Percentiles rank a stretch among this genome's conserved stretches.
Conservation (phyloP, 1,139 yeast species). For the Lodderomyces oxycetoniae region DNA sequence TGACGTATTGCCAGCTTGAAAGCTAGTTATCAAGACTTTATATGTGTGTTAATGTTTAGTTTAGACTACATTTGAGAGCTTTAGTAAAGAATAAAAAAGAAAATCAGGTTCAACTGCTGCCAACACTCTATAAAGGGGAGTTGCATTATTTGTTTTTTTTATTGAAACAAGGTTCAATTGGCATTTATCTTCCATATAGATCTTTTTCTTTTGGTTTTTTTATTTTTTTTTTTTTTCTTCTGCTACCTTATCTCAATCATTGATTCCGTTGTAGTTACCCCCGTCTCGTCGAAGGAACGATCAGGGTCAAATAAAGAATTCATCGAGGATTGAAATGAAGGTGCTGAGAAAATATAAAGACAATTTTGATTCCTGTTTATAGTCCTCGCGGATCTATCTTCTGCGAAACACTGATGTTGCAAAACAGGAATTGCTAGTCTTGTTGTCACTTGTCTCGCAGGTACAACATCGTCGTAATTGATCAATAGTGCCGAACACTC, state of each 20-base stretch:
- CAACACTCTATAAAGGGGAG: too few relatives aligned
- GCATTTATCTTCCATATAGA: too few relatives aligned
- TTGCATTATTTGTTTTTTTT: too few relatives aligned
- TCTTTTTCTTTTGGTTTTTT: too few relatives aligned
- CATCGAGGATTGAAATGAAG: slow-evolving; percentile 2
- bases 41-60: too few relatives aligned
- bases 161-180: too few relatives aligned
- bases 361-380: not conserved
- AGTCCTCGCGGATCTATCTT: not conserved
- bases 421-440: slow-evolving; percentile 4
- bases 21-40: too few relatives aligned
- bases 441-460: slow-evolving; percentile 9
- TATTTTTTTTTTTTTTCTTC: not conserved
- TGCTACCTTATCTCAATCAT: not conserved
- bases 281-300: slow-evolving; percentile 2
- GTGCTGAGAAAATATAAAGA: slow-evolving; percentile 1
- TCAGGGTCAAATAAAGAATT: slow-evolving; percentile 4
- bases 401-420: slow-evolving; percentile 1
- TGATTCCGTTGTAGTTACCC: slow-evolving; percentile 4
- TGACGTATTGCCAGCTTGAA: too few relatives aligned
- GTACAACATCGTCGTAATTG: slow-evolving; percentile 5
- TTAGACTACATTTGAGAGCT: too few relatives aligned
- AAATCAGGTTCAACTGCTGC: too few relatives aligned
- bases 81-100: too few relatives aligned
- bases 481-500: too few relatives aligned